Percentiles rank a stretch among this genome's conserved stretches.
phyloP scores from a whole-genome alignment of 2,329 filamentous ascomycete genomes.

The Chaetomium sp. region DNA sequence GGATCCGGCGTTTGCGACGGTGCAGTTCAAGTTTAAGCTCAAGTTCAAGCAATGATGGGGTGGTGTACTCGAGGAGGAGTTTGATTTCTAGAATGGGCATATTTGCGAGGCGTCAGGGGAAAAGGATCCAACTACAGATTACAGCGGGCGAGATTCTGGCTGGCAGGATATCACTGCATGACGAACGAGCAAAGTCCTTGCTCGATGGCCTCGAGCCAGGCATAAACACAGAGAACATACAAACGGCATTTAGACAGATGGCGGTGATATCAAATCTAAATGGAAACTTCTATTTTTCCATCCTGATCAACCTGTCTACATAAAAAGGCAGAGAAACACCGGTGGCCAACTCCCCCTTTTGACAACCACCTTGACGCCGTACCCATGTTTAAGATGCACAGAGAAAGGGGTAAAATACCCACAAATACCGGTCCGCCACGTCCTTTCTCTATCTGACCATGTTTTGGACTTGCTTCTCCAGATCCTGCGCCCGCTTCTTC shows the following conservation, averaged over 20 bases:
- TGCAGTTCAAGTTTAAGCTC: constrained; percentile 63
- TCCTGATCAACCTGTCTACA: constrained; percentile 9
- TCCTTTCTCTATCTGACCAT: constrained; percentile 54
- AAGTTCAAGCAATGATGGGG: constrained; percentile 45
- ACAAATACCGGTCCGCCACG: constrained; percentile 8
- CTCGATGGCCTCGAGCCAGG: neutral
- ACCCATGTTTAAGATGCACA: constrained; percentile 25
- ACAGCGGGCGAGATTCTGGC: neutral
- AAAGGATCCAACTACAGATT: neutral
- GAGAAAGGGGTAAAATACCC: constrained; percentile 27
- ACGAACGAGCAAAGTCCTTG: neutral
- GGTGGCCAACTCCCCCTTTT: constrained; percentile 19
- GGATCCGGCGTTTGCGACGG: constrained; percentile 82
- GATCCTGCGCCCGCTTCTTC: constrained; percentile 77
- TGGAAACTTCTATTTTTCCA: constrained; percentile 3
- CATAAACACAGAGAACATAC: neutral
- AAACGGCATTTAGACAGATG: neutral
- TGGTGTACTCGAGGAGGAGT: neutral
- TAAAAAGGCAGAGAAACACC: constrained; percentile 7
- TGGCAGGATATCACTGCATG: constrained; percentile 9
- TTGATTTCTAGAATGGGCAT: constrained; percentile 15
- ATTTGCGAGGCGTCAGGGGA: constrained; percentile 24
- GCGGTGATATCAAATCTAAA: neutral
- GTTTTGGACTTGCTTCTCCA: constrained; percentile 70
- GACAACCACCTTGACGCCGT: constrained; percentile 29